A percentile compares a stretch with the other conserved stretches of the same genome.
phyloP scores from a whole-genome alignment of 495 filamentous ascomycete genomes.

The Sphaerosporella brunnea region DNA sequence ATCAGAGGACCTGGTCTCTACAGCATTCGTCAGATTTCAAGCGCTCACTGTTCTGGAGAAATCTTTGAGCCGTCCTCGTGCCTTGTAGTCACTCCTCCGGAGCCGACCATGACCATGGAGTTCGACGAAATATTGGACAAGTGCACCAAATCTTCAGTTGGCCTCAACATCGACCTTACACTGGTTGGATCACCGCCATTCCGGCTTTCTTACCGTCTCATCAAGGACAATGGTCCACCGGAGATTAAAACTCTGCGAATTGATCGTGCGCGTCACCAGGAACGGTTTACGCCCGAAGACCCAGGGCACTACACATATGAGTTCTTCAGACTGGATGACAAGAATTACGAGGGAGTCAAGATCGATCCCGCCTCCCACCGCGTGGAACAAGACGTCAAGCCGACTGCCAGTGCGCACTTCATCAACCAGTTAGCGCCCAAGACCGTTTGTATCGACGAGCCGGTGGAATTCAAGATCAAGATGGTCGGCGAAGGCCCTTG shows the following conservation, averaged over 20 bases:
- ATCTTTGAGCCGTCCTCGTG: constrained; percentile 83
- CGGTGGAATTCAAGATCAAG: constrained; percentile 49
- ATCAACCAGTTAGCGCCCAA: constrained; percentile 31
- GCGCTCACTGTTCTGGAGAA: constrained; percentile 67
- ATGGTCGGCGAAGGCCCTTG: constrained; percentile 71
- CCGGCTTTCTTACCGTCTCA: constrained; percentile 50
- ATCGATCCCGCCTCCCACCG: constrained; percentile 34
- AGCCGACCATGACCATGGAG: constrained; percentile 56
- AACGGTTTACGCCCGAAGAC: constrained; percentile 62
- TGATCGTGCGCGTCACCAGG: constrained; percentile 51
- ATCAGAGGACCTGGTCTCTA: constrained; percentile 75
- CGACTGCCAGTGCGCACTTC: constrained; percentile 65
- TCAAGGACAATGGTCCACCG: constrained; percentile 38
- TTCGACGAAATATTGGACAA: constrained; percentile 76
- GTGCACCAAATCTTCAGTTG: constrained; percentile 83
- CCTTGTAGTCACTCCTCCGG: constrained; percentile 71
- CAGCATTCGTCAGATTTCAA: constrained; percentile 56
- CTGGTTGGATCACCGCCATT: constrained; percentile 84
- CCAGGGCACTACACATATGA: constrained; percentile 77
- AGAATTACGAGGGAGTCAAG: constrained; percentile 49
- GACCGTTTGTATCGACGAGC: constrained; percentile 64
- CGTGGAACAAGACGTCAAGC: constrained; percentile 85
- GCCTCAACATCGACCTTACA: constrained; percentile 69
- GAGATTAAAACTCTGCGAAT: constrained; percentile 36
- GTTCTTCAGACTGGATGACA: constrained; percentile 63